Evolutionary conservation across 2,329 filamentous ascomycete species (phyloP), one percentile per base, ranked within the genome.

Genomic region (Penicillium sp.): DNA sequence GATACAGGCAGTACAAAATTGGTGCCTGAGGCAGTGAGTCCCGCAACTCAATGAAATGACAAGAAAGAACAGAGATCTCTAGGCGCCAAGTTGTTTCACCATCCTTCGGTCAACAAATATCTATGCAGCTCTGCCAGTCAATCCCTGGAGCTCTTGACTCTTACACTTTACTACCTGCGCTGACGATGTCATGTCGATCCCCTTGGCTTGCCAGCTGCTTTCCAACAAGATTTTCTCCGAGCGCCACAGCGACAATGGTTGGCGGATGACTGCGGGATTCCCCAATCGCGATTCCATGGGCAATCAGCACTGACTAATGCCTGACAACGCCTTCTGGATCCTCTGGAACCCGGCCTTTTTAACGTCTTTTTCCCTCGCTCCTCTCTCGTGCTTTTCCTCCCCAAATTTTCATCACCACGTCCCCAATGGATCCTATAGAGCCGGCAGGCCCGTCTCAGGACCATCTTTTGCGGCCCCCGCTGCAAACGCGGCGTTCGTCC

Each of bases 391-490:
- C 49, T n/a, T 45, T 41, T 44, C 47, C 13, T 58, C 41, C 52
- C 19, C 21, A 11, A 35, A 44, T 11, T 26, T 35, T 60, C 48
- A 48, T 7, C 38, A 50, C 50, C 30, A 30, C 21, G 21, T 7
- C 26, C 66, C 58, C 56, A 62, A 78, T 79, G 76, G 76, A 79
- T 74, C 75, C 64, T 64, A 78, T 78, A 66, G 77, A 78, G 67
- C 66, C 69, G 44, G 67, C 66, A 41, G 70, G 68, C 56, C 71
- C 70, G 61, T 55, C 60, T 58, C 60, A 57, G 55, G 49, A 58
- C 50, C 30, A 58, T 52, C 55, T 65, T 65, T 23, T 47, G 61
- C 44, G 61, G 57, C 60, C 56, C 62, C 51, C 55, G 61, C 41
- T 64, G 48, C 64, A 61, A 29, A 38, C 61, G 8, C 62, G 56